Conservation (phyloP, 2,329 filamentous ascomycete genomes). For the Emmonsia crescens region DNA sequence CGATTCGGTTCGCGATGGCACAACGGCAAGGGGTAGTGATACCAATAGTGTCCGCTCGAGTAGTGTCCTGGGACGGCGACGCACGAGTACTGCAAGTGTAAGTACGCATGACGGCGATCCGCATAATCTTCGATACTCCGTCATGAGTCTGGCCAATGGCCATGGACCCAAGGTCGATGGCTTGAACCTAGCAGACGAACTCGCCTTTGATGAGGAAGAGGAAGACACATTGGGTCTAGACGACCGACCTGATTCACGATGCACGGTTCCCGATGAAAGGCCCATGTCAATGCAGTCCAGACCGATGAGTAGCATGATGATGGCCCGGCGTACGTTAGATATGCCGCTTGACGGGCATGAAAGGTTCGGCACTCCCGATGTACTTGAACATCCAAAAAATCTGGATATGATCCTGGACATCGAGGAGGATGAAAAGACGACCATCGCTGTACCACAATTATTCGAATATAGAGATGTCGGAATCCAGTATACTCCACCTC, state of each 20-base stretch:
- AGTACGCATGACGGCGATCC: constrained; percentile 41
- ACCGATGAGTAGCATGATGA: constrained; percentile 23
- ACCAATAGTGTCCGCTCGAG: constrained; percentile 61
- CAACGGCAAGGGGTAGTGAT: constrained; percentile 49
- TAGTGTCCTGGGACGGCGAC: constrained; percentile 53
- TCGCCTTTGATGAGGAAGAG: constrained; percentile 76
- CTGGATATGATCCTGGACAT: constrained; percentile 23
- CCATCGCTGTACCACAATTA: constrained; percentile 23
- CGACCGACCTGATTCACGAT: constrained; percentile 48
- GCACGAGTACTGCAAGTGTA: constrained; percentile 44
- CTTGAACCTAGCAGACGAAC: constrained; percentile 77
- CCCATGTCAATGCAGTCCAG: constrained; percentile 32
- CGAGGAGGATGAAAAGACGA: constrained; percentile 35
- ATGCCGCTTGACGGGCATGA: constrained; percentile 29
- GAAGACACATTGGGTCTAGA: constrained; percentile 47
- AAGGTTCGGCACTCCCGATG: constrained; percentile 17
- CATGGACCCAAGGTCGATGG: constrained; percentile 51
- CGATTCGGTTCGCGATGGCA: constrained; percentile 50
- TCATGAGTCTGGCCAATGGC: constrained; percentile 47
- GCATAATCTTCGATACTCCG: constrained; percentile 58
- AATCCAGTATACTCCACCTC: constrained; percentile 72
- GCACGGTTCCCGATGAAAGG: constrained; percentile 35
- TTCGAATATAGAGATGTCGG: constrained; percentile 61
- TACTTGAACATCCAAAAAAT: constrained; percentile 6
- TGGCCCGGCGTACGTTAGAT: constrained; percentile 37